Evolutionary conservation across 768 basidiomycete genomes (phyloP), one percentile per base, ranked within the genome.

Genomic region (Cantharellus cinnabarinus): DNA sequence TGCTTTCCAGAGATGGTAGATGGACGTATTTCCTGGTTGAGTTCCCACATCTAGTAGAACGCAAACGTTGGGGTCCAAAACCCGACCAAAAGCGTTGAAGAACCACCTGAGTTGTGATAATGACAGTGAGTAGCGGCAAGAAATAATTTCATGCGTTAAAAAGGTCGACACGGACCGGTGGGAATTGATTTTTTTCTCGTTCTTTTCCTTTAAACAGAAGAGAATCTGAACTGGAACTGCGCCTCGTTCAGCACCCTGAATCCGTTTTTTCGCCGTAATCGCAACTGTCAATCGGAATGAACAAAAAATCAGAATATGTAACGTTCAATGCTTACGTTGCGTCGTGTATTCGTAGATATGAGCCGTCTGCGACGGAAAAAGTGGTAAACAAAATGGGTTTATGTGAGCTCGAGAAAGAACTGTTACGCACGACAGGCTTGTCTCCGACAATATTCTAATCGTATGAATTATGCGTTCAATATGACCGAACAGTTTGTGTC

Each of bases 321-420:
- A 37, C 52, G 52, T 7, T 14, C 35, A 37, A 54, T 29, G 73
- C 79, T 59, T 62, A 89, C 87, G 80, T 68, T 95, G 93, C 0
- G 90, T 85, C 3, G 93, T 97, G 70, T 89, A 90, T 68, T 93
- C 89, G 72, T 88, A 93, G 60, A 93, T 84, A 68, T 94, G 90
- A 0, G 89, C 89, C 0, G 80, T 77, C 52, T 54, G 7, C 52
- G 29, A 10, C 10, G 29, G 44, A 48, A 29, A 10, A 48, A 48
- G 29, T 29, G 44, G 10, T 48, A 1, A 10, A 10, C 44, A 48
- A 48, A 48, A 29, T 29, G 44, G 52, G 52, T 10, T 10, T 54
- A 37, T 10, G 14, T 35, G 10, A 54, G 20, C 20, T 48, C 44
- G 20, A 48, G 44, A 10, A 48, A 10, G 44, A 10, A 54, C 10